Evolutionary conservation across 768 basidiomycete species (phyloP).

Genomic region (Pleurotus platypus): DNA sequence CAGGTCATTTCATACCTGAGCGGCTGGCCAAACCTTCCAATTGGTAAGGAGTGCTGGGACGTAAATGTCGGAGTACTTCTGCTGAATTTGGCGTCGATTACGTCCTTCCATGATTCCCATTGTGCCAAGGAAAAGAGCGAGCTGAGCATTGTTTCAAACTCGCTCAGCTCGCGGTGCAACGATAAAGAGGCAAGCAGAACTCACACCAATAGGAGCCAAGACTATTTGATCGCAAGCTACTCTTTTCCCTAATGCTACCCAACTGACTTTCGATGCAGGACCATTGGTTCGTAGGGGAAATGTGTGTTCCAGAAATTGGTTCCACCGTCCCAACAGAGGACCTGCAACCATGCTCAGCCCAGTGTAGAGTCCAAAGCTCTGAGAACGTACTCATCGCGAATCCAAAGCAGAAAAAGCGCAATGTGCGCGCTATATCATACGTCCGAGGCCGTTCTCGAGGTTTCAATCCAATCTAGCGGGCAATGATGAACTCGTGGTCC

Average conservation of each 20-base stretch:
- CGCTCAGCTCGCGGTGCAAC: slow-evolving; percentile 2
- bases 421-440: slow-evolving; percentile 73
- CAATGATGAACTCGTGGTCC: slow-evolving; percentile 7
- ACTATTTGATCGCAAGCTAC: slow-evolving; percentile 80
- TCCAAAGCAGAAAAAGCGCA: slow-evolving; percentile 85
- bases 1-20: slow-evolving; percentile 29
- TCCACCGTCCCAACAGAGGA: slow-evolving; percentile 87
- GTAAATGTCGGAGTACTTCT: slow-evolving; percentile 75
- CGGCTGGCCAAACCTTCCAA: slow-evolving; percentile 90
- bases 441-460: slow-evolving; percentile 31
- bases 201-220: slow-evolving; percentile 80
- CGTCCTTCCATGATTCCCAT: slow-evolving; percentile 94
- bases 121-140: slow-evolving; percentile 73
- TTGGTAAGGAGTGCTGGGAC: slow-evolving; percentile 75
- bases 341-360: slow-evolving; percentile 36
- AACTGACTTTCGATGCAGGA: slow-evolving; percentile 44
- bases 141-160: slow-evolving; percentile 40
- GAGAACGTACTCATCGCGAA: slow-evolving; percentile 68
- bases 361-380: neutral
- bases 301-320: slow-evolving; percentile 69
- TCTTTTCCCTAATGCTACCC: slow-evolving; percentile 71
- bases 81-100: slow-evolving; percentile 50
- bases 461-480: slow-evolving; percentile 22
- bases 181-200: neutral
- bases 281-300: slow-evolving; percentile 65